Conservation (phyloP, 495 filamentous ascomycete species). For the Penicillium crystallinum region DNA sequence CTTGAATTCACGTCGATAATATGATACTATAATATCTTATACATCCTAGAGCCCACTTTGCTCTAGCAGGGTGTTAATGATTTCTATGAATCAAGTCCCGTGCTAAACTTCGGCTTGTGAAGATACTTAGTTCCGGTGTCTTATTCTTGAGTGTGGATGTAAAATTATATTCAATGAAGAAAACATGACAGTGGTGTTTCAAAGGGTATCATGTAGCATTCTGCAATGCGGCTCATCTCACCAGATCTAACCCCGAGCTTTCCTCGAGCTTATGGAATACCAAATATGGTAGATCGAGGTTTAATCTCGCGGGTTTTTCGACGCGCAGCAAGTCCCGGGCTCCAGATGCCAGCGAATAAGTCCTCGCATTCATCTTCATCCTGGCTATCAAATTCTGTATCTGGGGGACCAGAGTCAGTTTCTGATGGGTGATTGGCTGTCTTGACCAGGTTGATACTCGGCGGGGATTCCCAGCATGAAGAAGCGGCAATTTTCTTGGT, state of each 20-base stretch:
- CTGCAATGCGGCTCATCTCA: background rate
- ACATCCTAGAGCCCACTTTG: background rate
- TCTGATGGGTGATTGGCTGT: background rate
- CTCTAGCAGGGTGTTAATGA: background rate
- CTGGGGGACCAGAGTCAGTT: conserved; percentile 15
- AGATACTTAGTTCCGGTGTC: background rate
- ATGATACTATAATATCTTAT: background rate
- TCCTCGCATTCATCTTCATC: conserved; percentile 97
- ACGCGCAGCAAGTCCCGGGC: conserved; percentile 59
- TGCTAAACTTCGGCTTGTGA: background rate
- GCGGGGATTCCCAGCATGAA: conserved; percentile 62
- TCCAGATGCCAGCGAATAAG: conserved; percentile 85
- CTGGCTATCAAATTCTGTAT: conserved; percentile 76
- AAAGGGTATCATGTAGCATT: conserved; percentile 5
- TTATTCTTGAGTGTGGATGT: background rate
- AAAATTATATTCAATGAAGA: background rate
- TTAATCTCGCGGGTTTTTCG: conserved; percentile 52
- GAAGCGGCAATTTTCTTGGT: conserved; percentile 63
- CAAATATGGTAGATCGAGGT: conserved; percentile 24
- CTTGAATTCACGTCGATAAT: background rate
- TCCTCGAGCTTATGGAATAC: conserved; percentile 16
- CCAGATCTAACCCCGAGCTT: background rate
- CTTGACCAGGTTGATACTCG: background rate
- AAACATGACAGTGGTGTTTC: background rate
- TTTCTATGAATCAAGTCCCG: background rate